Evolutionary conservation across 2,329 filamentous ascomycete species (phyloP), one percentile per base, ranked within the genome.

Genomic region (Xylaria sp.): DNA sequence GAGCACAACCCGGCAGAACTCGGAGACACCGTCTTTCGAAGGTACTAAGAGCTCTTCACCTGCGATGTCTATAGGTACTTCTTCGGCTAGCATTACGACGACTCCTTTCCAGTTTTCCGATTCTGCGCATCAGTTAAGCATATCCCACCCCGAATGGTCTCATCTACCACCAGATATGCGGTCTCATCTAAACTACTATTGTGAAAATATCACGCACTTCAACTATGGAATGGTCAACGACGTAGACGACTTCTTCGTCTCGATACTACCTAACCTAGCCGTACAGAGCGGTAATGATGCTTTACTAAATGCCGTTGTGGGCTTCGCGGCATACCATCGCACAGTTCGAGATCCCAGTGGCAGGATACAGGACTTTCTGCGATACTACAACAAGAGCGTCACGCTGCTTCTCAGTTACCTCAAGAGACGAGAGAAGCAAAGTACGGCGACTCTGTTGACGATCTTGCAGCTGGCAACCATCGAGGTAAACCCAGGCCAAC

Each of bases 391-490:
- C 71, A 88, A 86, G 68, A 92, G 93, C 8, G 88, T 99, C 22
- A 88, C 83, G 1, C 75, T 91, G 21, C 80, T 99, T 17, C 79
- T 95, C 7, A 79, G 81, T 29, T 88, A 86, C 4, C 75, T 97
- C 17, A 85, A 86, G 57, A 86, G 82, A 49, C 86, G 85, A 52
- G 87, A 91, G 59, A 84, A 84, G 56, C 86, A 90, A 60, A 88
- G 77, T 29, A 79, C 92, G 45, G 83, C 87, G 6, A 96, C 88
- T 0, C 77, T 97, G 26, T 71, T 97, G 55, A 95, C 93, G 0
- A 92, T 97, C 18, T 76, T 99, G 39, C 92, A 97, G 66, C 82
- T 97, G 45, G 92, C 92, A 50, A 95, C 91, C 2, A 94, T 97
- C 51, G 94, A 99, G 83, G 92, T 95, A 78, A 67, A 77, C 60